Evolutionary conservation across 805 yeast genomes (phyloP), one percentile per base, ranked within the genome.

Genomic region (Ogataea paradorogensis): DNA sequence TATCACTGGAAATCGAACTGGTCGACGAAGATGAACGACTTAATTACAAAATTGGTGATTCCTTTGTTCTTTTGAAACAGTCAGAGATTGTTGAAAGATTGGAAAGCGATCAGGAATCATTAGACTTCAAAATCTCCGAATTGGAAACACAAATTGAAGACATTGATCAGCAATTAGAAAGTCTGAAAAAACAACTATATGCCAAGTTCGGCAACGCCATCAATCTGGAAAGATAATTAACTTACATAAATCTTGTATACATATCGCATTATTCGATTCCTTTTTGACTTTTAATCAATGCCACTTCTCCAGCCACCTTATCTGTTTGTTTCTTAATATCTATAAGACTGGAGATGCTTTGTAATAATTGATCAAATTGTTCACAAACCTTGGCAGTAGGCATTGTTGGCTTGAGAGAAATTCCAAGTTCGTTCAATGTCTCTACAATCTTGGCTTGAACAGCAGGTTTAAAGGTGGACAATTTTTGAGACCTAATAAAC

Each of bases 151-250:
- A 72, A 43, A 67, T 84, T 24, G 76, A 70, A 2, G 69, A 58
- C 1, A 66, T 82, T 25, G 81, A 80, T 44, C 72, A 69, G 3
- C 66, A 74, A 43, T 68, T 91, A 61, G 61, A 62, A 8, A 73
- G 62, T 21, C 72, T 91, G 53, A 91, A 91, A 65, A 73, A 76
- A 24, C 71, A 70, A n/a, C 68, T 91, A 40, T 93, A 91, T 56
- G 87, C 86, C 13, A 88, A 85, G 61, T 93, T 91, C 58, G 99
- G 98, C 18, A 77, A 76, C 52, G 80, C 87, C 43, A 93, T 91
- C 58, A 90, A 90, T 59, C 67, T 91, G 33, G 99, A 91, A 59
- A 68, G 80, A 39, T 75, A 38, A 52, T 11, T 23, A 23, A 20
- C 34, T 28, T n/a, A 25, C 13, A 36, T 32, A 21, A 20, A 9